phyloP scores from a whole-genome alignment of 768 basidiomycete genomes.

The Mycena vitilis region DNA sequence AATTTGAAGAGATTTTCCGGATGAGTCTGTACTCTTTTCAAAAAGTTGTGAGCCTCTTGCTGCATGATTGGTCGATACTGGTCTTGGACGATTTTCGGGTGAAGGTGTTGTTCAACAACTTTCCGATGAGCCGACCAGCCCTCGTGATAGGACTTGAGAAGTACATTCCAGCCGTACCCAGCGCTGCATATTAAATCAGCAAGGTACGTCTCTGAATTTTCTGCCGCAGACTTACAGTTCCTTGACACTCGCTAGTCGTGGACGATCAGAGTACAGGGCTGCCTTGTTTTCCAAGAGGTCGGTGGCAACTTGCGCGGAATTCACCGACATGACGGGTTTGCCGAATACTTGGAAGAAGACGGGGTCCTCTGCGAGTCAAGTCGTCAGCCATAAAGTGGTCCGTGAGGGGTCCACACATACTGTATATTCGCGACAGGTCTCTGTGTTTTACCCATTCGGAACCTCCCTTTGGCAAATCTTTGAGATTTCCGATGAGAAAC shows the following conservation, averaged over 20 bases:
- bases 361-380: background rate
- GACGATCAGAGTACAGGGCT: background rate
- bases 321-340: slow-evolving; percentile 4
- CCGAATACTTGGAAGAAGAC: slow-evolving; percentile 6
- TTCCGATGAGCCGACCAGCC: background rate
- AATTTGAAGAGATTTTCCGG: slow-evolving; percentile 1
- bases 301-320: background rate
- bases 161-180: background rate
- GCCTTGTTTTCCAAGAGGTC: background rate
- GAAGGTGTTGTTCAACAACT: background rate
- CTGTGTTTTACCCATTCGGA: slow-evolving; percentile 2
- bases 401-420: background rate
- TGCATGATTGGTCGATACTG: too few relatives aligned
- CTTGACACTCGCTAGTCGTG: background rate
- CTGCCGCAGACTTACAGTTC: background rate
- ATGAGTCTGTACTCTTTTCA: background rate
- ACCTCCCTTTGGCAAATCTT: slow-evolving; percentile 5
- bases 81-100: too few relatives aligned
- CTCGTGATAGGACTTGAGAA: background rate
- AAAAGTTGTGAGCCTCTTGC: background rate
- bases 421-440: background rate
- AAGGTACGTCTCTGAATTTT: background rate
- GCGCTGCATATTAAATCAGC: background rate
- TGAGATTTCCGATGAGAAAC: slow-evolving; percentile 1
- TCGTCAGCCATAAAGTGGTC: background rate